Base-by-base conservation (phyloP, 768 basidiomycete genomes). In the Suillus spraguei region DNA sequence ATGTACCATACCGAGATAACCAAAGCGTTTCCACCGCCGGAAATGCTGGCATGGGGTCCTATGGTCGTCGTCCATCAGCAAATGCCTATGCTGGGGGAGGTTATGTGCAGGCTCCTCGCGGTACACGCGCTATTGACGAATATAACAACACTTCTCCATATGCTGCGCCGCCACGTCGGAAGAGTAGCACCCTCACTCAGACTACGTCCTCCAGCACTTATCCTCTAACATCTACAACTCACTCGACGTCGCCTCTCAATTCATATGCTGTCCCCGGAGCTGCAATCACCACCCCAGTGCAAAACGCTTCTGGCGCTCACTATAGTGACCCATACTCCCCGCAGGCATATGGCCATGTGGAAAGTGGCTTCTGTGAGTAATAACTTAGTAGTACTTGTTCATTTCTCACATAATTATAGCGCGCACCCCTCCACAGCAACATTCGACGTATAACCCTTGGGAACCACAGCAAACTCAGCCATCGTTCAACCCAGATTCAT, bases 101-200 rank as follows among this genome's bases (percentile, higher is more conserved):
- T 8, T 94, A 94, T 71, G 80, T 85, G 2, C 87, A 84, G 65
- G 90, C 82, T 24, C 76, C 87, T 5, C 74, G 78, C 17, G 92
- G 92, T 3, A 82, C 85, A 46, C 84, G 90, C 49, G 85, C 92
- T 5, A 80, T 93, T 7, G 92, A 94, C 69, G 89, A 90, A 24
- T 93, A 91, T 65, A 90, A 92, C 69, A 76, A 81, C 38, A 62
- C 78, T 24, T 70, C 79, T 20, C 79, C 84, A 22, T 81, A 82
- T 62, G 77, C 86, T 22, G 82, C 83, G 38, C 66, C 65, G 53
- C 79, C 81, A 3, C 77, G 74, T 39, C 77, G 80, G 42, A 80
- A 79, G 61, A 76, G 66, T 39, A 83, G 78, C 64, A 72, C 65
- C 50, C 75, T 72, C 62, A 79, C 78, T 10, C 79, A 79, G 66